Percentiles rank a stretch among this genome's conserved stretches.
Evolutionary conservation across 208 protist species (phyloP).

Genomic region (Acanthamoeba culbertsoni): DNA sequence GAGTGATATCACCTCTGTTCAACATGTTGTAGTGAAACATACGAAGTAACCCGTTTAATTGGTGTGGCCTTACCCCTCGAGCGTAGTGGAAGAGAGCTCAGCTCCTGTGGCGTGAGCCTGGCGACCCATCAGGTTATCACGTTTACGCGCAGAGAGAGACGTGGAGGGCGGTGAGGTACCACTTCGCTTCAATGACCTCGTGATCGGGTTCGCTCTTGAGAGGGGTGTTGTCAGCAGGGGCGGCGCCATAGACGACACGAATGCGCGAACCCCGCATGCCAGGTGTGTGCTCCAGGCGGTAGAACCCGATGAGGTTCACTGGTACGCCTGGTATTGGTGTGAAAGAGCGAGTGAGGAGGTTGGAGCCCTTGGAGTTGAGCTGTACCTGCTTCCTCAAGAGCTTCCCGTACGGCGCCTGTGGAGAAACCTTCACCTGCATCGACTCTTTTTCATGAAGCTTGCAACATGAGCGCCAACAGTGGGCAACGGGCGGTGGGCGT

Average conservation of each 20-base stretch:
- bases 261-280: conserved; percentile 6
- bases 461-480: not conserved
- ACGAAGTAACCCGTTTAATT: not conserved
- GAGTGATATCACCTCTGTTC: conserved; percentile 18
- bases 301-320: not conserved
- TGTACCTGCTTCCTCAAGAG: conserved; percentile 11
- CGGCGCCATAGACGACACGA: not conserved
- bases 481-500: not conserved
- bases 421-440: conserved; percentile 19
- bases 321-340: not conserved
- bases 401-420: not conserved
- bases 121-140: not conserved
- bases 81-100: not conserved
- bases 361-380: not conserved
- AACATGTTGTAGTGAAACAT: not conserved
- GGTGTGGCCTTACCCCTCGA: not conserved
- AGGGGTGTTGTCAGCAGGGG: not conserved
- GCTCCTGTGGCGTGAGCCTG: not conserved
- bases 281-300: conserved; percentile 1
- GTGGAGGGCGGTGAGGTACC: not conserved
- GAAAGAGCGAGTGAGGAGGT: not conserved
- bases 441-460: not conserved
- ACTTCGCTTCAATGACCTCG: conserved; percentile 23
- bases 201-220: conserved; percentile 25
- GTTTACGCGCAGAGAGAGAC: too few relatives aligned